Base-by-base conservation (phyloP, 208 protist species). In the Acanthamoeba culbertsoni region DNA sequence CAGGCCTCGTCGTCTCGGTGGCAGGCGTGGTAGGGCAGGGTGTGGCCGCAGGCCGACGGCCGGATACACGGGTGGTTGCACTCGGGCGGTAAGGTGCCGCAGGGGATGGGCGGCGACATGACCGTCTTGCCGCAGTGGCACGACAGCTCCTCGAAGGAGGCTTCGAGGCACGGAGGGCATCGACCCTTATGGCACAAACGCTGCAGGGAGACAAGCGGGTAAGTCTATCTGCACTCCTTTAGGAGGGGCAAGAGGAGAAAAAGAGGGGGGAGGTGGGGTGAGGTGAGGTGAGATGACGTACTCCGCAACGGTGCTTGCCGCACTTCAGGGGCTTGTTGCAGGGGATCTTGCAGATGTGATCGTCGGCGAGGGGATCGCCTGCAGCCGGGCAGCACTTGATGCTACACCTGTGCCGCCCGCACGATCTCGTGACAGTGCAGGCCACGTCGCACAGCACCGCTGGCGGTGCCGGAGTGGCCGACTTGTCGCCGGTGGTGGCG, bases 61-160 rank as follows among this genome's bases (percentile, higher is more conserved):
- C 46, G 73, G 5, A 31, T 14, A 14, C 95, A 96, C 23, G 94
- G 92, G 37, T 94, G 82, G 8, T 37, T 42, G 37, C 95, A 96
- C 6, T 82, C 31, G 16, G 93, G 95, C 33, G 84, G 75, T 59
- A 43, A 57, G 0, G 88, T 91, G 8, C 95, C 94, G 82, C 95
- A 96, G 1, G 84, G 95, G 10, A 96, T 93, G 20, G 95, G 95
- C 37, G 95, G 94, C 20, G 37, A 26, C n/a, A 95, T 65, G 23
- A 92, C 53, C 10, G 95, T 96, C 63, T 94, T 95, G 31, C 95
- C 95, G 90, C 95, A 96, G 33, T 53, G 71, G 62, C 95, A 96
- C 7, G 75, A 28, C 0, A 94, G 42, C 26, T 93, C 95, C 4
- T 95, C 93, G 23, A 94, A 93, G 0, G 65, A 92, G 53, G 93